Conservation (phyloP, 164 flowering plant genomes). For the Houttuynia cordata region DNA sequence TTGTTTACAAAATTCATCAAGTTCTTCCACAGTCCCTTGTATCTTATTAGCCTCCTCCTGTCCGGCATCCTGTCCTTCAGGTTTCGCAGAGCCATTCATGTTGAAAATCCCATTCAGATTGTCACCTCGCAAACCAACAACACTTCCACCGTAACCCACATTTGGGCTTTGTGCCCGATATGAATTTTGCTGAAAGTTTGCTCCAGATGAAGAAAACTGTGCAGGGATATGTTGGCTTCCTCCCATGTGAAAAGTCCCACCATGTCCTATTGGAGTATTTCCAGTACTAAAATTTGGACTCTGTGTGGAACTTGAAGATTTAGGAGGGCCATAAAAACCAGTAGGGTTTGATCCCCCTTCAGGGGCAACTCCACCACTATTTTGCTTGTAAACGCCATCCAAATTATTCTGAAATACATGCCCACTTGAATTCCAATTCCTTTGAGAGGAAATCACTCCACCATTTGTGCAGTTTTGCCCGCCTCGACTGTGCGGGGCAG, state of each 20-base stretch:
- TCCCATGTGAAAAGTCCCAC: background rate
- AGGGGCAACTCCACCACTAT: background rate
- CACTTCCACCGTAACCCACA: constrained; percentile 1
- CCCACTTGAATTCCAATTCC: constrained; percentile 8
- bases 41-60: constrained; percentile 12
- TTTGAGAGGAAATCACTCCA: background rate
- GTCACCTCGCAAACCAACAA: background rate
- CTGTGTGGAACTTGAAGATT: background rate
- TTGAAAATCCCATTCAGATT: background rate
- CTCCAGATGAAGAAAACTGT: background rate
- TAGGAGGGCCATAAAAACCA: constrained; percentile 1
- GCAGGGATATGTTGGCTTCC: background rate
- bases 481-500: background rate
- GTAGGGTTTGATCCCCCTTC: background rate
- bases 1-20: constrained; percentile 42
- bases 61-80: constrained; percentile 12
- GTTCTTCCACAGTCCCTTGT: constrained; percentile 37
- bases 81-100: background rate
- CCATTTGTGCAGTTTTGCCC: background rate
- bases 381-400: constrained; percentile 3
- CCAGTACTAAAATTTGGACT: background rate
- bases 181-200: constrained; percentile 11
- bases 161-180: constrained; percentile 4
- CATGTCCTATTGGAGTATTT: background rate
- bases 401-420: background rate